Conservation (phyloP, 2,329 filamentous ascomycete species). For the Chrysosporium keratinophilum region DNA sequence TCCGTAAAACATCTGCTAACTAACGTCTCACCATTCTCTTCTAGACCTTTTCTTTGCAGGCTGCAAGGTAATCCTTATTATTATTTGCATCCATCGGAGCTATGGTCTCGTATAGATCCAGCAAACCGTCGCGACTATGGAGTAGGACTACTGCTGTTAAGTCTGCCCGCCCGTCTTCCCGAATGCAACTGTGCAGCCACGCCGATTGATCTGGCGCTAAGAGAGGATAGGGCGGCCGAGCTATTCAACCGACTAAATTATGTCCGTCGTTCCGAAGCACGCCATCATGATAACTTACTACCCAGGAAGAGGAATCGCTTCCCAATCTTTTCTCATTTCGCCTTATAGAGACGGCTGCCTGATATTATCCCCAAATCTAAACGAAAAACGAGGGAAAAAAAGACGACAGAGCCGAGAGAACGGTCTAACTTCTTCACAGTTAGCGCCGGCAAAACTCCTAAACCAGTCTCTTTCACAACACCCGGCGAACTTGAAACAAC, state of each 20-base stretch:
- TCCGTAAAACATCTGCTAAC: not conserved
- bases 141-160: not conserved
- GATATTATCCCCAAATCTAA: too few species aligned
- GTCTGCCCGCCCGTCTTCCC: not conserved
- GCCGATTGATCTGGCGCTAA: not conserved
- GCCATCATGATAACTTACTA: too few species aligned
- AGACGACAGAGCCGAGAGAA: too few species aligned
- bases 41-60: not conserved
- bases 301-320: too few species aligned
- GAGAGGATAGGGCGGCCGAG: not conserved
- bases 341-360: too few species aligned
- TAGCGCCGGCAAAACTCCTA: not conserved
- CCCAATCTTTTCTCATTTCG: too few species aligned
- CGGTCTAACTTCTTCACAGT: too few species aligned
- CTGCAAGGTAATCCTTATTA: not conserved
- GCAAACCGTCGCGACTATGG: not conserved
- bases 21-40: not conserved
- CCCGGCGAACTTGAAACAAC: constrained; percentile 1
- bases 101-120: too few species aligned
- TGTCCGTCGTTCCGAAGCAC: too few species aligned
- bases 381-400: too few species aligned
- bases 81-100: too few species aligned
- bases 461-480: constrained; percentile 5
- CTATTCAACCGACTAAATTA: too few species aligned
- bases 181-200: constrained; percentile 2